Evolutionary conservation across 2,329 filamentous ascomycete genomes (phyloP).

Genomic region (Graphilbum sp.): DNA sequence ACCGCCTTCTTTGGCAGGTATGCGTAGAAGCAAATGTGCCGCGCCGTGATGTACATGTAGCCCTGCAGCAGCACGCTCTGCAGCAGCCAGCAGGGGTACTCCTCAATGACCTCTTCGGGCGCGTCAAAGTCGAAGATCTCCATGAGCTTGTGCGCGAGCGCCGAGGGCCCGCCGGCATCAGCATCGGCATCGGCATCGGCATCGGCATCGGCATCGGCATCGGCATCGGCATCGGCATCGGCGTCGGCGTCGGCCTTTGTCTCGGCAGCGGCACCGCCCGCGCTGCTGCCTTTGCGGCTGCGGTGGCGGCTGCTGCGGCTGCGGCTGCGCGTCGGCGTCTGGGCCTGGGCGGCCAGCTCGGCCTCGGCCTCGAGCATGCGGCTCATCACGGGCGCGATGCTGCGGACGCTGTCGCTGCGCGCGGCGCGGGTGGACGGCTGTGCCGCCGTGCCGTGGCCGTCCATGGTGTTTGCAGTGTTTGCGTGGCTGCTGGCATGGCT

Average conservation of each 20-base stretch:
- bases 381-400: slow-evolving; percentile 56
- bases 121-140: slow-evolving; percentile 74
- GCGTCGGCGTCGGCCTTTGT: not conserved
- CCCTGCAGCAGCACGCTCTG: slow-evolving; percentile 86
- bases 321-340: slow-evolving; percentile 35
- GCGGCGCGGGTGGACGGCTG: too few species aligned
- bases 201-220: slow-evolving; percentile 14
- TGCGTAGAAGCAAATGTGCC: slow-evolving; percentile 92
- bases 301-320: slow-evolving; percentile 27
- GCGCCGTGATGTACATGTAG: slow-evolving; percentile 87
- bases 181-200: slow-evolving; percentile 10
- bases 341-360: slow-evolving; percentile 32
- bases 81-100: slow-evolving; percentile 86
- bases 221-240: not conserved
- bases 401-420: slow-evolving; percentile 15
- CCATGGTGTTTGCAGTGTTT: too few species aligned
- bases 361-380: slow-evolving; percentile 59
- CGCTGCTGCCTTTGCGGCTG: slow-evolving; percentile 7
- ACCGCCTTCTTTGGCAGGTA: slow-evolving; percentile 89
- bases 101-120: slow-evolving; percentile 72
- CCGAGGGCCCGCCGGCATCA: slow-evolving; percentile 30
- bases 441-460: too few species aligned
- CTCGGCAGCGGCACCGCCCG: too few species aligned
- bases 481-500: not conserved
- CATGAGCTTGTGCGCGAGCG: slow-evolving; percentile 55